A percentile compares a stretch with the other conserved stretches of the same genome.
These are phyloP conservation scores for Breviolum minutum DNA, from an alignment of 73 alveolate genomes.

Conservation along the genomic window DNA sequence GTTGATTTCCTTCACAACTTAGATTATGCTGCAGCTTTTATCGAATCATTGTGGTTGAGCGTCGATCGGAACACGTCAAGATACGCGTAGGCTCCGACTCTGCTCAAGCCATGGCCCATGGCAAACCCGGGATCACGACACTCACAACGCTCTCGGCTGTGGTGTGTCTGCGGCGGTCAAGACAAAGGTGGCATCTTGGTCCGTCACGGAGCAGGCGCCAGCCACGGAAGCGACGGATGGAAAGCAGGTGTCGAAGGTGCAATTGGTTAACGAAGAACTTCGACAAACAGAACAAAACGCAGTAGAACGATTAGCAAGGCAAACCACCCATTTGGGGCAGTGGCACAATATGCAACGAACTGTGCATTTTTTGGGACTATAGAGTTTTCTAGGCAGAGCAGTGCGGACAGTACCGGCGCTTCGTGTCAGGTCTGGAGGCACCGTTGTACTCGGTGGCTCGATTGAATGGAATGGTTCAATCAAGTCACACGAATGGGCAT, in stretches of 20 bases:
- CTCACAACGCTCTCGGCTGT: neutral
- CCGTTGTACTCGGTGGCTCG: neutral
- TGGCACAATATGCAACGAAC: no score
- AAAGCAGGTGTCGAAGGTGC: neutral
- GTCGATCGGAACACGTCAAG: no score
- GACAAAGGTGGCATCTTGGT: constrained; percentile 43
- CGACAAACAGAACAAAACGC: neutral
- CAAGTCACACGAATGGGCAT: no score
- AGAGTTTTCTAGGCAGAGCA: neutral
- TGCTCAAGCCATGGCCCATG: no score
- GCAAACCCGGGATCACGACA: no score
- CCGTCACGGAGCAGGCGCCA: constrained; percentile 5
- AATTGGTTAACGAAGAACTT: neutral
- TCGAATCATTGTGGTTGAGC: no score
- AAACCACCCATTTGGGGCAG: no score
- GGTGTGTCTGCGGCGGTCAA: constrained; percentile 28
- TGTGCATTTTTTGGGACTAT: neutral
- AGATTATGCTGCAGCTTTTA: no score
- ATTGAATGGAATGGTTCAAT: neutral
- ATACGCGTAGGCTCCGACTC: no score
- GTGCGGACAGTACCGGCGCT: neutral
- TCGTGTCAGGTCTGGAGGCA: neutral
- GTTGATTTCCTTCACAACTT: no score
- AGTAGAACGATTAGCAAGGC: neutral
- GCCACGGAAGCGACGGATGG: neutral